Conservation (phyloP, 192 early-diverging fungal species). For the Allomyces arbusculus region DNA sequence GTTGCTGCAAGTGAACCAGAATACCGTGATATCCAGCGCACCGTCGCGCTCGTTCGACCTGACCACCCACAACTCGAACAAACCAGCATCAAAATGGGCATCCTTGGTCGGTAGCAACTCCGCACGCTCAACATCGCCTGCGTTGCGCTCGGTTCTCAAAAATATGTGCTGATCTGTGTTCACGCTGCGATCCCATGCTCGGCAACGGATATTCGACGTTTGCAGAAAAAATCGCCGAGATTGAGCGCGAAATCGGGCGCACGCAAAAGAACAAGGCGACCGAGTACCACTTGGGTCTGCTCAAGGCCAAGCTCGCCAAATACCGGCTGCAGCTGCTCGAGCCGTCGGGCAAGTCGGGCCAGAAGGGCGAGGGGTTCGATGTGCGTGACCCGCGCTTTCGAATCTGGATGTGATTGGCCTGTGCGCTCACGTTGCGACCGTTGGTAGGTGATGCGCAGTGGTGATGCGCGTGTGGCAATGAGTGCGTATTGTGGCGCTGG, state of each 20-base stretch:
- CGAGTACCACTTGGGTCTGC: constrained; percentile 71
- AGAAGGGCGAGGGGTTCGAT: background rate
- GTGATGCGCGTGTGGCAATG: constrained; percentile 43
- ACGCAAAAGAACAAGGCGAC: constrained; percentile 96
- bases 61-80: no score
- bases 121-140: no score
- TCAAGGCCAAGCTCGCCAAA: constrained; percentile 97
- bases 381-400: constrained; percentile 1
- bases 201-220: no score
- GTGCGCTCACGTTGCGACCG: background rate
- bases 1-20: no score
- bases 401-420: background rate
- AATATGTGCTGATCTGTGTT: no score
- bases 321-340: constrained; percentile 82
- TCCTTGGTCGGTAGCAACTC: no score
- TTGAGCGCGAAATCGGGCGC: constrained; percentile 36
- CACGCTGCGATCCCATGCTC: no score
- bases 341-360: constrained; percentile 26
- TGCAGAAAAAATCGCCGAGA: constrained; percentile 12
- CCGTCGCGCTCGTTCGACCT: no score
- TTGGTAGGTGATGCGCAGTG: constrained; percentile 90
- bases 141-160: no score
- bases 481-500: background rate
- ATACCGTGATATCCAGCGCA: no score
- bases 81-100: no score